Base-by-base conservation (phyloP, 2,329 filamentous ascomycete genomes). In the Fusarium irregulare region DNA sequence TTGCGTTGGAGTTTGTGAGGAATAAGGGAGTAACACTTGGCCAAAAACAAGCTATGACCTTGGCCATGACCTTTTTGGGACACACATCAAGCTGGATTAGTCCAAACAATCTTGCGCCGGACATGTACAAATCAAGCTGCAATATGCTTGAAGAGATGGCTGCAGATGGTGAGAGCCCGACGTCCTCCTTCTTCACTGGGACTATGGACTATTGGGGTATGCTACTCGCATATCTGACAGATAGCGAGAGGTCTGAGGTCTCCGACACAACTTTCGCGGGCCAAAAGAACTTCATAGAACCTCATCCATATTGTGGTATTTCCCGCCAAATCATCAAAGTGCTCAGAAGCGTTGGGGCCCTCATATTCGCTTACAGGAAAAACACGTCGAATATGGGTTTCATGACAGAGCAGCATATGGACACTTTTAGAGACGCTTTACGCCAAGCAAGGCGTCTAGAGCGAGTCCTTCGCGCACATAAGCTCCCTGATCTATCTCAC, bases 141-240 rank as follows among this genome's bases (percentile, higher is more conserved):
- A 28, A 13, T 3, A 61, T 61, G 40, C 28, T 61, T 11, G 32
- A 60, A 1, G 57, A 59, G 1, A 60, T 60, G 12, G 28, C 28
- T 14, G 12, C 28, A 3, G 27, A 42, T 3, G n/a, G 28, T n/a
- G 18, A 18, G 10, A 14, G 5, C 27, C 32, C 21, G 0, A 14
- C 34, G 3, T 25, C 32, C 11, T 50, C 55, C 1, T 61, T 61
- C 8, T 61, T 61, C 3, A 6, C 10, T n/a, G 34, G 47, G 4
- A 61, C 58, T 1, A 34, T 61, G 55, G 58, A 61, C 11, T 61
- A 61, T 13, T 61, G 58, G 58, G 44, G 44, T 2, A 61, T 61
- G 58, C 34, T 61, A 6, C 34, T 61, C 4, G 55, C 28, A 25
- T 61, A 49, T 12, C 44, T 61, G 7, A 60, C 55, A 2, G 58